A percentile compares a stretch with the other conserved stretches of the same genome.
Evolutionary conservation across 495 filamentous ascomycete species (phyloP).

Genomic region (Aspergillus mulundensis): DNA sequence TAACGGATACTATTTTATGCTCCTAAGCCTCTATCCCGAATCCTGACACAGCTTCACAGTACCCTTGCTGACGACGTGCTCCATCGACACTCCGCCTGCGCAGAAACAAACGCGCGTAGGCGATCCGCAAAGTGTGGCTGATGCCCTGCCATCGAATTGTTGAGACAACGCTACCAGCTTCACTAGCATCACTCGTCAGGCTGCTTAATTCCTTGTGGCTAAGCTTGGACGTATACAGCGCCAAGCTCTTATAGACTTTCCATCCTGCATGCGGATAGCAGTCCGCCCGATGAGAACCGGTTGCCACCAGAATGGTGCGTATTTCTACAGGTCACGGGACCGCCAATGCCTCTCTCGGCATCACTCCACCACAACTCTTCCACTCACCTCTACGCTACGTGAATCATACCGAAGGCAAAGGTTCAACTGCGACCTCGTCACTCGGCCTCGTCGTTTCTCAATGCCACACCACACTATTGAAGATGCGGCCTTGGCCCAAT

Average conservation of each 20-base stretch:
- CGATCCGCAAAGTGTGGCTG: not conserved
- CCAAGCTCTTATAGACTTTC: not conserved
- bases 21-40: constrained; percentile 1
- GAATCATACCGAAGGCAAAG: not conserved
- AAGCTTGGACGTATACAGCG: constrained; percentile 1
- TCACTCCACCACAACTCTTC: not conserved
- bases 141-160: not conserved
- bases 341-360: not conserved
- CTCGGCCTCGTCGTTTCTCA: not conserved
- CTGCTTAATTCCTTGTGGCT: constrained; percentile 5
- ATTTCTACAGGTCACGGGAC: not conserved
- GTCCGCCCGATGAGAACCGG: not conserved
- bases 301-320: not conserved
- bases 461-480: not conserved
- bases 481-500: not conserved
- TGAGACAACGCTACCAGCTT: not conserved
- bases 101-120: not conserved
- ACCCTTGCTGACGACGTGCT: constrained; percentile 6
- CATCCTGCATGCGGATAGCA: not conserved
- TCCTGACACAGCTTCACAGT: not conserved
- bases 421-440: not conserved
- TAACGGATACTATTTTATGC: constrained; percentile 1
- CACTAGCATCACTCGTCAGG: not conserved
- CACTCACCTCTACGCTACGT: not conserved
- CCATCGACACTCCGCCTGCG: not conserved